Evolutionary conservation across 2,329 filamentous ascomycete genomes (phyloP), one percentile per base, ranked within the genome.

Genomic region (Apiospora pterosperma): DNA sequence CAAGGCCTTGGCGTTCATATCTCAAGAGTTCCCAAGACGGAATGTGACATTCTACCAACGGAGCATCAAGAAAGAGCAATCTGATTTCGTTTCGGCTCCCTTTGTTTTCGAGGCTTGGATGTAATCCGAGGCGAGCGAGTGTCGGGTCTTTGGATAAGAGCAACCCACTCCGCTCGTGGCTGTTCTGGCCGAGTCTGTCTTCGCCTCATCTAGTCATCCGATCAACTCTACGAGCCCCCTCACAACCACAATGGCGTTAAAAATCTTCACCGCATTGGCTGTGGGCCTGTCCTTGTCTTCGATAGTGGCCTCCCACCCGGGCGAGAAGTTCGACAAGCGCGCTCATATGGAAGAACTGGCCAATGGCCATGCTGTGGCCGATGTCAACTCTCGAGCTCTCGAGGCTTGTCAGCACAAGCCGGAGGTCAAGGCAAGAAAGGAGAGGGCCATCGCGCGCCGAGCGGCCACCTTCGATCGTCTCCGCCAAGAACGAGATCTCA

Each of bases 381-480:
- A 67, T 44, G 67, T 75, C 23, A 75, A 75, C 63, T 63, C 69
- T 0, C 69, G 70, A 48, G 77, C 78, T 21, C 71, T 82, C 16
- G 73, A 77, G 39, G 75, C 77, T 62, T 81, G 80, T 58, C 72
- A 76, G 12, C 75, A 76, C 28, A 72, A 73, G 25, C 73, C 79
- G 10, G 75, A 77, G 64, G 76, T 77, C 21, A 76, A 76, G 62
- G 78, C 76, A 61, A 76, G 79, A 12, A 76, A 78, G 65, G 72
- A 75, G 44, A 71, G 74, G 25, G 79, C 79, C 52, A 73, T 78
- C 61, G 74, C 75, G 41, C 75, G 80, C 36, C 77, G 80, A 39
- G 74, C 72, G 4, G 76, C 75, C 16, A 77, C 76, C 11, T 78
- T 79, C 34, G 73, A 76, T 59, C 71, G 74, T 39, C 70, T 81